These are phyloP conservation scores for Micromonas pusilla DNA, from an alignment of 139 green algal genomes.

Conservation along the genomic window DNA sequence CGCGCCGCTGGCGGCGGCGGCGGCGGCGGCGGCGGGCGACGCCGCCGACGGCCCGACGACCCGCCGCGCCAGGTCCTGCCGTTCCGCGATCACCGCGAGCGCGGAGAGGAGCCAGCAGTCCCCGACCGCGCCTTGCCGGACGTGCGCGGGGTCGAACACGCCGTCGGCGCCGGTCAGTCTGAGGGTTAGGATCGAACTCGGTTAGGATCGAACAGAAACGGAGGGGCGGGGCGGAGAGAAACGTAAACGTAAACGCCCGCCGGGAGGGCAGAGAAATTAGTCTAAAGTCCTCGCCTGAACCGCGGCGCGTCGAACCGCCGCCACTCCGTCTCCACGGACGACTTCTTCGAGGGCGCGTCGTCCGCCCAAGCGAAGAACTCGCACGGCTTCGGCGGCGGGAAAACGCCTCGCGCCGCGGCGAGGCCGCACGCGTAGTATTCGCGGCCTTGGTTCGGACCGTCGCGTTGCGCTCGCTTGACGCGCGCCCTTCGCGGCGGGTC, in stretches of 20 bases:
- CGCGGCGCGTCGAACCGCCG: conserved; percentile 11
- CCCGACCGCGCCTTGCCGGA: conserved; percentile 29
- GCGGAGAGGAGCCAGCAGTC: conserved; percentile 35
- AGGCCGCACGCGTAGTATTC: conserved; percentile 24
- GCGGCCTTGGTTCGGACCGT: conserved; percentile 21
- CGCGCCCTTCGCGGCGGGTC: neutral
- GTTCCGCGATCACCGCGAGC: conserved; percentile 32
- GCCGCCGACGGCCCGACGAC: conserved; percentile 4
- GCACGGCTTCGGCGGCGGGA: conserved; percentile 6
- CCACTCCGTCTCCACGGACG: conserved; percentile 1
- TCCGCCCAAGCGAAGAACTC: conserved; percentile 29
- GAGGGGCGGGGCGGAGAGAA: too few species aligned
- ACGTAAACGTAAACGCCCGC: too few species aligned
- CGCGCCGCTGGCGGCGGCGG: neutral
- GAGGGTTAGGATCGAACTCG: too few species aligned
- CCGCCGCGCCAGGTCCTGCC: conserved; percentile 11
- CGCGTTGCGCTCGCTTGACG: neutral
- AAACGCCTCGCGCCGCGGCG: too few species aligned
- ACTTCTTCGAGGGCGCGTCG: neutral
- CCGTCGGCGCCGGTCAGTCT: too few species aligned
- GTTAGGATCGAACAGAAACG: too few species aligned
- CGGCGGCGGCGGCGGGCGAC: neutral
- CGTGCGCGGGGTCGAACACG: conserved; percentile 7
- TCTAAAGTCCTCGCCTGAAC: too few species aligned
- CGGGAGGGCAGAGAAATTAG: too few species aligned